Evolutionary conservation across 2,329 filamentous ascomycete genomes (phyloP).

Genomic region (Microcyclosporella mali): DNA sequence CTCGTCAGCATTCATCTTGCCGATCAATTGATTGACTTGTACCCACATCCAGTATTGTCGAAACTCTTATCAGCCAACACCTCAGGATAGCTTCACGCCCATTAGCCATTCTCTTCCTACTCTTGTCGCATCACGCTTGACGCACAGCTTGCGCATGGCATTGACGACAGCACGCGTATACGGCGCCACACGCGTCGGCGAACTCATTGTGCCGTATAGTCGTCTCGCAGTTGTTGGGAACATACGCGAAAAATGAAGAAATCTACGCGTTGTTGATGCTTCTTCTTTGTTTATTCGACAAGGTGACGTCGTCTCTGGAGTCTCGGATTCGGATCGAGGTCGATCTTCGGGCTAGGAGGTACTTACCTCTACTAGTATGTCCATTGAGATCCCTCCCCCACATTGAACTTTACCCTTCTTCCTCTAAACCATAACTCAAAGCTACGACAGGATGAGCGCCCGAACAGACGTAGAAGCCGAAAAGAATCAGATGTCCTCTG

Average conservation of each 20-base stretch:
- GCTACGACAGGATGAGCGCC: conserved; percentile 35
- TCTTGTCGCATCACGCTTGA: conserved; percentile 15
- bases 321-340: not conserved
- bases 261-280: not conserved
- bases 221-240: conserved; percentile 8
- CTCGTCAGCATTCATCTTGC: conserved; percentile 1
- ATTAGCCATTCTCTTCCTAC: conserved; percentile 9
- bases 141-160: conserved; percentile 74
- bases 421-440: not conserved
- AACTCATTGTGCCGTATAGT: conserved; percentile 35
- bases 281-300: too few species aligned
- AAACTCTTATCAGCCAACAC: conserved; percentile 81
- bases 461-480: conserved; percentile 37
- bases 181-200: conserved; percentile 43
- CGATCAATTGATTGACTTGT: not conserved
- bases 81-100: conserved; percentile 67
- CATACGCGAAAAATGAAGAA: conserved; percentile 3
- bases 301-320: not conserved
- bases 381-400: not conserved
- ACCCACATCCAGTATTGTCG: conserved; percentile 80
- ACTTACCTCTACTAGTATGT: not conserved
- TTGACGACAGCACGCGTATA: conserved; percentile 65
- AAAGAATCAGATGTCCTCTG: conserved; percentile 45
- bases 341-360: not conserved
- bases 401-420: too few species aligned